Evolutionary conservation across 1,139 yeast genomes (phyloP).

Genomic region (Debaryomycetaceae sp.): DNA sequence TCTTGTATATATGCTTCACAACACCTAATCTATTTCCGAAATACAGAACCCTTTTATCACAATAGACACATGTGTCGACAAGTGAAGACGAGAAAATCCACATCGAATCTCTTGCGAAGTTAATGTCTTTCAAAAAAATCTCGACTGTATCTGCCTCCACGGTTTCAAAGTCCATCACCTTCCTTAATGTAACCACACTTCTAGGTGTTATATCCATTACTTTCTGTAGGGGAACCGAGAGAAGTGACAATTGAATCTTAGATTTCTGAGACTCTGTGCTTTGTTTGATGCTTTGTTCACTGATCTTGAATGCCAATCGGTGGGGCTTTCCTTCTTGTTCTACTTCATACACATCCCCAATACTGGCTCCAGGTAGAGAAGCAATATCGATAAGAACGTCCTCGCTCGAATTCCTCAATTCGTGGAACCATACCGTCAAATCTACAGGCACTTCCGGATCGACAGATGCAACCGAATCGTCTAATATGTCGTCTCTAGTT

Average conservation of each 20-base stretch:
- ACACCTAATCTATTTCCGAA: slow-evolving; percentile 58
- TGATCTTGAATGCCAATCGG: slow-evolving; percentile 22
- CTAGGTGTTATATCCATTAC: slow-evolving; percentile 67
- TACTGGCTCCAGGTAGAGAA: slow-evolving; percentile 52
- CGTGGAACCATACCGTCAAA: slow-evolving; percentile 74
- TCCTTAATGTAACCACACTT: slow-evolving; percentile 53
- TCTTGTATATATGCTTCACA: slow-evolving; percentile 64
- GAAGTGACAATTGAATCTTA: slow-evolving; percentile 48
- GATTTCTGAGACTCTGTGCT: slow-evolving; percentile 4
- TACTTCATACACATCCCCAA: slow-evolving; percentile 76
- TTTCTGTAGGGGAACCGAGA: slow-evolving; percentile 60
- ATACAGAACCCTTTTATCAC: slow-evolving; percentile 62
- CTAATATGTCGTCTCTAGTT: slow-evolving; percentile 1
- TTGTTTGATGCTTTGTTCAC: slow-evolving; percentile 14
- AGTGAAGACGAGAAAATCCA: slow-evolving; percentile 74
- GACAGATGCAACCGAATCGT: neutral
- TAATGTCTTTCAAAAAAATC: slow-evolving; percentile 74
- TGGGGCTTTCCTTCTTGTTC: slow-evolving; percentile 31
- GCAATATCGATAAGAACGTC: slow-evolving; percentile 62
- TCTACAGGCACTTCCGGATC: slow-evolving; percentile 29
- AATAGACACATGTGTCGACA: slow-evolving; percentile 62
- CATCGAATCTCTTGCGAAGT: slow-evolving; percentile 88
- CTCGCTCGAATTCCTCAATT: slow-evolving; percentile 53
- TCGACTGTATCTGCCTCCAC: slow-evolving; percentile 82
- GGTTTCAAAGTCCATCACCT: slow-evolving; percentile 30